Percentiles rank a stretch among this genome's conserved stretches.
These are phyloP conservation scores for Heliocybe sulcata DNA, from an alignment of 1,284 basidiomycete species.

Conservation along the genomic window DNA sequence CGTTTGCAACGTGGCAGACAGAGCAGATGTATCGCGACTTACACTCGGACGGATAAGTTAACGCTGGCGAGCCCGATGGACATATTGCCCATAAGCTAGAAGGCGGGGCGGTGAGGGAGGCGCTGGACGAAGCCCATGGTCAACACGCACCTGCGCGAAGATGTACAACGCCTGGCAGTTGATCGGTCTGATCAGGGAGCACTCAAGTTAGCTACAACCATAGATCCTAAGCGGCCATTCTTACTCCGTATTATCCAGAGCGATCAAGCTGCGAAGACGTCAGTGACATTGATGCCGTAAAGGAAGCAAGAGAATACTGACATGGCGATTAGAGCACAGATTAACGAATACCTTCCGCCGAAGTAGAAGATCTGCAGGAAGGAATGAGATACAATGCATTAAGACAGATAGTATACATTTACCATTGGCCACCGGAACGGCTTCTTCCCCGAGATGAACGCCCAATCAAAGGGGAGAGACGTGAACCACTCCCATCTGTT, in stretches of 20 bases:
- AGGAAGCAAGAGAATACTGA: background rate
- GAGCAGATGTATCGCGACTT: background rate
- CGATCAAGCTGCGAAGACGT: background rate
- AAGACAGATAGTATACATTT: slow-evolving; percentile 2
- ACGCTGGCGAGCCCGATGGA: background rate
- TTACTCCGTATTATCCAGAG: slow-evolving; percentile 1
- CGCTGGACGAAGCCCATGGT: too few relatives aligned
- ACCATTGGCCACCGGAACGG: slow-evolving; percentile 41
- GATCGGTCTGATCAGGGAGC: background rate
- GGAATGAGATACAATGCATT: background rate
- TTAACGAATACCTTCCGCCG: slow-evolving; percentile 8
- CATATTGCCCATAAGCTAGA: background rate
- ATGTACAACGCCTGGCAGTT: slow-evolving; percentile 4
- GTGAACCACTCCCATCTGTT: slow-evolving; percentile 38
- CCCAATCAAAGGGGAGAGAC: slow-evolving; percentile 64
- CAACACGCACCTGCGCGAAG: background rate
- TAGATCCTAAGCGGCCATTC: background rate
- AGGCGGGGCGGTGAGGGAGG: too few relatives aligned
- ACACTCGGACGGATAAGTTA: slow-evolving; percentile 1
- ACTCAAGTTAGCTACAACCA: slow-evolving; percentile 1
- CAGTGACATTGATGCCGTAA: background rate
- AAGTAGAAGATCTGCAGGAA: slow-evolving; percentile 61
- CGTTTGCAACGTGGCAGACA: background rate
- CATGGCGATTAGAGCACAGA: slow-evolving; percentile 2
- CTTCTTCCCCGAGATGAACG: slow-evolving; percentile 50